Conservation (phyloP, 176 grass and related monocot genomes). For the Zizania latifolia region DNA sequence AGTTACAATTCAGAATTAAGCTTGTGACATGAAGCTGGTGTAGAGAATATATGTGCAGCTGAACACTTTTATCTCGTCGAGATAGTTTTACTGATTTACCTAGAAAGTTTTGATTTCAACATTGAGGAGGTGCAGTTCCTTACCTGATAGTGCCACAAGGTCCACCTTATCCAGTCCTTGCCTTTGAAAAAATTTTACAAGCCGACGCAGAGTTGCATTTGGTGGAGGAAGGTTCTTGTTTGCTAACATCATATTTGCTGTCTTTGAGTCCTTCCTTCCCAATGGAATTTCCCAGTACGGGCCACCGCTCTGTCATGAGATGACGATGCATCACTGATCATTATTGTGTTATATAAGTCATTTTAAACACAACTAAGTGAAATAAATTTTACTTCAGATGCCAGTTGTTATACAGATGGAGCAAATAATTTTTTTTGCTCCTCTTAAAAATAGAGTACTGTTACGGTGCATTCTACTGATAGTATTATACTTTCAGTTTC, state of each 20-base stretch:
- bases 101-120: background rate
- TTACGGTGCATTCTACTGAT: too few species aligned
- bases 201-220: conserved; percentile 61
- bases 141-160: conserved; percentile 75
- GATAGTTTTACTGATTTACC: background rate
- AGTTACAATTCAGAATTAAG: conserved; percentile 10
- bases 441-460: too few species aligned
- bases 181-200: conserved; percentile 54
- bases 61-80: background rate
- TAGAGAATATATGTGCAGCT: background rate
- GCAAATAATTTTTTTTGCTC: too few species aligned
- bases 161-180: conserved; percentile 66
- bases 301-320: conserved; percentile 53
- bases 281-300: conserved; percentile 78
- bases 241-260: conserved; percentile 67
- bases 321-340: background rate
- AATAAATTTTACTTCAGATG: background rate
- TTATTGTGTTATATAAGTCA: background rate
- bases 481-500: too few species aligned
- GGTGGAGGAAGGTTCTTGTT: conserved; percentile 83
- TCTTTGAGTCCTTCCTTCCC: conserved; percentile 80
- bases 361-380: background rate
- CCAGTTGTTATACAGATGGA: background rate
- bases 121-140: background rate
- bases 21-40: background rate